These are phyloP conservation scores for Lactarius sanguifluus DNA, from an alignment of 768 basidiomycete genomes.

Conservation along the genomic window DNA sequence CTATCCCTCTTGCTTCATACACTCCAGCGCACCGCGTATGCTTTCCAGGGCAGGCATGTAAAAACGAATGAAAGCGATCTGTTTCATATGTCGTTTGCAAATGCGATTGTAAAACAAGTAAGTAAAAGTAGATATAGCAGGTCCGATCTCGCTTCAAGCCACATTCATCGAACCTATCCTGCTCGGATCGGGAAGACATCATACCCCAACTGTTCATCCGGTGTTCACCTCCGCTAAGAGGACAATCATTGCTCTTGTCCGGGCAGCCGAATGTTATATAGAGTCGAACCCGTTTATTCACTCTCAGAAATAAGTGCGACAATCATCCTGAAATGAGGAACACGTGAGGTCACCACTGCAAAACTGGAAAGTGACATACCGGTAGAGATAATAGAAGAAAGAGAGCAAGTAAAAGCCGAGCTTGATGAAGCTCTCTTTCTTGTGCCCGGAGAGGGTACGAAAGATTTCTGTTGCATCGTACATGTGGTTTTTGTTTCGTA, in stretches of 20 bases:
- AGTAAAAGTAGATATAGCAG: constrained; percentile 31
- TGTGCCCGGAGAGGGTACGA: constrained; percentile 88
- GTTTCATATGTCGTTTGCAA: constrained; percentile 22
- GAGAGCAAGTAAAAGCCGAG: constrained; percentile 91
- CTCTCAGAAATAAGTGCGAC: constrained; percentile 51
- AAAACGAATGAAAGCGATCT: constrained; percentile 15
- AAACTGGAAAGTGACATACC: constrained; percentile 48
- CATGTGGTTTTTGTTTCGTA: constrained; percentile 93
- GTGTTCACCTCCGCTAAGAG: constrained; percentile 10
- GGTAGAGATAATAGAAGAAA: constrained; percentile 90
- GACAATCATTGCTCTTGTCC: not conserved
- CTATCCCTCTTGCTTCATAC: not conserved
- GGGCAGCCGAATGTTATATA: not conserved
- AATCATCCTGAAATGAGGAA: constrained; percentile 44
- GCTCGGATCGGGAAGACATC: constrained; percentile 11
- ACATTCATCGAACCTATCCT: constrained; percentile 11
- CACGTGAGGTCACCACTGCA: not conserved
- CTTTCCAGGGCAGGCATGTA: not conserved
- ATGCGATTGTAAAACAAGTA: constrained; percentile 30
- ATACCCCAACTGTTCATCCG: constrained; percentile 7
- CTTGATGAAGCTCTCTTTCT: constrained; percentile 95
- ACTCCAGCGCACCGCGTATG: not conserved
- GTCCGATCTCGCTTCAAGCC: constrained; percentile 13
- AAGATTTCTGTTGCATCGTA: constrained; percentile 99
- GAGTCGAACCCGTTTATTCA: constrained; percentile 33